Conservation (phyloP, 345 rosid genomes). For the Physaria fendleri region DNA sequence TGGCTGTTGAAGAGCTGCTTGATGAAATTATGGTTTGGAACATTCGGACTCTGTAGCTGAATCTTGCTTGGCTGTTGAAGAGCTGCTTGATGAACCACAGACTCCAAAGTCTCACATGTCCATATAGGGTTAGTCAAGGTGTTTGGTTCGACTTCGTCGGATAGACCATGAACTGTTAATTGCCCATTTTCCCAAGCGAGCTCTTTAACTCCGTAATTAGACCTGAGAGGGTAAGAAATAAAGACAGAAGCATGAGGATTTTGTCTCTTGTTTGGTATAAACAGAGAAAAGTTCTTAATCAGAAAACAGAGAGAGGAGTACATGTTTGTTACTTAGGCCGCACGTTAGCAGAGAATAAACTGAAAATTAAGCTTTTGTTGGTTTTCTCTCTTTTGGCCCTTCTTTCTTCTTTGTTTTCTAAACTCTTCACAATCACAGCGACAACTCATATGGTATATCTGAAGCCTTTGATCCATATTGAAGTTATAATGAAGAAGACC, state of each 20-base stretch:
- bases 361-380: conserved; percentile 6
- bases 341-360: conserved; percentile 32
- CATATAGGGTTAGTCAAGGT: conserved; percentile 29
- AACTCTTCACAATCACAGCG: conserved; percentile 20
- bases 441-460: conserved; percentile 22
- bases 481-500: conserved; percentile 27
- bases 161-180: conserved; percentile 39
- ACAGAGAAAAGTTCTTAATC: conserved; percentile 15
- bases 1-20: conserved; percentile 35
- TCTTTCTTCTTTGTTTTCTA: conserved; percentile 1
- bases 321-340: conserved; percentile 30
- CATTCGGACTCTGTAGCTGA: conserved; percentile 1
- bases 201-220: conserved; percentile 40
- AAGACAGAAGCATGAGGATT: conserved; percentile 2
- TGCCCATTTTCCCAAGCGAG: conserved; percentile 55
- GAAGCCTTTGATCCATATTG: conserved; percentile 22
- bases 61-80: conserved; percentile 20
- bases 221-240: conserved; percentile 24
- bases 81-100: conserved; percentile 48
- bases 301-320: conserved; percentile 17
- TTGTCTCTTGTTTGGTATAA: conserved; percentile 16
- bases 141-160: conserved; percentile 21
- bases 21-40: conserved; percentile 24
- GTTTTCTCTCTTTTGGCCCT: background rate
- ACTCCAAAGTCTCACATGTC: conserved; percentile 43